Evolutionary conservation across 306 rosid species (phyloP).

Genomic region (Ochetophila trinervis): DNA sequence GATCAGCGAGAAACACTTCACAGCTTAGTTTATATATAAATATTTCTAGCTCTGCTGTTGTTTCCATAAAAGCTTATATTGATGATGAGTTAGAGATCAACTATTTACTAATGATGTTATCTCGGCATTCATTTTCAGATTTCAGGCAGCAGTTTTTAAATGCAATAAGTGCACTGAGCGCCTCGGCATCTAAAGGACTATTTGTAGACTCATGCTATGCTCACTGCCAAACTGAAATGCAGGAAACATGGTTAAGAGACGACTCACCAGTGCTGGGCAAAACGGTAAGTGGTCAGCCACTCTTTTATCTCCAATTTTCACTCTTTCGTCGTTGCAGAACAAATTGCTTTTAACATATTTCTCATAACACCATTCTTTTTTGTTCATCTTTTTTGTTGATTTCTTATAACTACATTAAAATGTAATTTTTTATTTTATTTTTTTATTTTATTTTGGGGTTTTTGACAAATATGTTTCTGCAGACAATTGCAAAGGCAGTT

Average conservation of each 20-base stretch:
- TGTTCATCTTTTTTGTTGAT: neutral
- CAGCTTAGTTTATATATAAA: too few relatives aligned
- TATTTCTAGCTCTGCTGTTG: too few relatives aligned
- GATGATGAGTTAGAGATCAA: neutral
- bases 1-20: neutral
- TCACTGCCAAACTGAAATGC: conserved; percentile 91
- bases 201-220: conserved; percentile 88
- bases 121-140: conserved; percentile 36
- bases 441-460: too few relatives aligned
- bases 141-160: conserved; percentile 67
- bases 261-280: conserved; percentile 64
- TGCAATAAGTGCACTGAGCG: conserved; percentile 47
- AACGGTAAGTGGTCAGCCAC: conserved; percentile 36
- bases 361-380: neutral
- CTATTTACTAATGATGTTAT: neutral
- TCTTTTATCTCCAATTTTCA: neutral
- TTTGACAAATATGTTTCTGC: conserved; percentile 22
- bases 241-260: conserved; percentile 74
- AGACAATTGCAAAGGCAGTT: conserved; percentile 84
- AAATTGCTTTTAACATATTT: neutral
- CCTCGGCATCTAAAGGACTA: conserved; percentile 53
- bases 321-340: neutral
- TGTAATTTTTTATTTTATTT: neutral
- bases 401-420: neutral
- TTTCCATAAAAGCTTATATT: neutral